Evolutionary conservation across 108 stramenopile species (phyloP), one percentile per base, ranked within the genome.

Genomic region (Nitzschia putrida): DNA sequence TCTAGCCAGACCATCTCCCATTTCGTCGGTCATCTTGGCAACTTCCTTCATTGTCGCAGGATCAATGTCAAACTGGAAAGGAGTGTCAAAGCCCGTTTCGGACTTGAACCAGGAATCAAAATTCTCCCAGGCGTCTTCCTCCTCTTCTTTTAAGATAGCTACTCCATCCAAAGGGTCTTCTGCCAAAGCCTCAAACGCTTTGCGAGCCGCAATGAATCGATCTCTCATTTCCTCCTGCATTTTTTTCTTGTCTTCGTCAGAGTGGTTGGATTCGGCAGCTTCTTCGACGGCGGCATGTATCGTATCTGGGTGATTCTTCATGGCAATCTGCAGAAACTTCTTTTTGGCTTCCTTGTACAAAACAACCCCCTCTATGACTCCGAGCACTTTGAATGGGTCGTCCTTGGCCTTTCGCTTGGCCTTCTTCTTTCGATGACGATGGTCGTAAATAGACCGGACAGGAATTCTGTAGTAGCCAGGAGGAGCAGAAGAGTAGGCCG

Each of bases 241-340:
- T 50, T 72, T 69, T 39, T 80, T 70, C 39, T 74, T 57, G 22
- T 75, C 68, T 11, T 49, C 54, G 40, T 73, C 44, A 0, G 71
- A 58, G 18, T 49, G 47, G 14, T 49, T 18, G 18, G 47, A 49
- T 18, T 49, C 18, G 3, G 47, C 18, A 16, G 49, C 44, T 34
- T 34, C 29, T 34, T 34, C 29, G 20, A 82, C 59, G 23, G 55
- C 73, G 1, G 55, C 64, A 24, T 20, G 8, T 12, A 37, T 41
- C 4, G 82, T 86, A 58, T 93, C 92, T 56, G 92, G 92, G 56
- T 93, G 92, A 76, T 93, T 82, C 54, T 77, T 66, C 92, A 93
- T 89, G 64, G 92, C 92, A 22, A 93, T 86, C 85, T 80, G 70
- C 16, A 93, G 44, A 73, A 93, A 93, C n/a, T 77, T 87, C 43